Evolutionary conservation across 192 early-diverging fungal species (phyloP).

Genomic region (Chytriomyces confervae): DNA sequence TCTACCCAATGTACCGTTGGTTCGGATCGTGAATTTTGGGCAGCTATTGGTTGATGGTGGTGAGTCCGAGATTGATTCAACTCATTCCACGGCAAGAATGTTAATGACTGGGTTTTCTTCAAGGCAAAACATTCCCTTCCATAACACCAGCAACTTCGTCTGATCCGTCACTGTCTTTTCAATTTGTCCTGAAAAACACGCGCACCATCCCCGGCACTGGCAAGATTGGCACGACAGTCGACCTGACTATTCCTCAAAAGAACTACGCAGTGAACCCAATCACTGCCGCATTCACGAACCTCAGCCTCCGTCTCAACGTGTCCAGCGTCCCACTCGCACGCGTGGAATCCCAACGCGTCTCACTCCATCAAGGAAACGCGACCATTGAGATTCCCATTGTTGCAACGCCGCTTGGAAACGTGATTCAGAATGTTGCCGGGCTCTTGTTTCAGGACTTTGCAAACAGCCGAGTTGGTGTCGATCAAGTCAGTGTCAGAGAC

Average conservation of each 20-base stretch:
- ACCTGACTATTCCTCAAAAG: not conserved
- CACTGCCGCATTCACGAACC: not conserved
- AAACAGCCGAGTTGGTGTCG: conserved; percentile 1
- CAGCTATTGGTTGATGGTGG: not conserved
- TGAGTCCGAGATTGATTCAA: not conserved
- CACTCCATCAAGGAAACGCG: not conserved
- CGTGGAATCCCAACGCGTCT: not conserved
- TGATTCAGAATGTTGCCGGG: not conserved
- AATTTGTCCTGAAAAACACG: not conserved
- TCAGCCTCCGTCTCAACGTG: not conserved
- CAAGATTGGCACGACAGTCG: not conserved
- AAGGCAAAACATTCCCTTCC: conserved; percentile 1
- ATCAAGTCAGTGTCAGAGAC: conserved; percentile 9
- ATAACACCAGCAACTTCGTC: not conserved
- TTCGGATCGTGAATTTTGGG: conserved; percentile 3
- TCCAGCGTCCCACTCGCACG: not conserved
- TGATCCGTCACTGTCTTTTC: not conserved
- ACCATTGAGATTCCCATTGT: not conserved
- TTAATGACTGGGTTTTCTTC: not conserved
- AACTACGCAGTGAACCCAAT: conserved; percentile 4
- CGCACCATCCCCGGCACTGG: not conserved
- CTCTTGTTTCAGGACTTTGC: conserved; percentile 5
- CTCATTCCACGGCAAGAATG: not conserved
- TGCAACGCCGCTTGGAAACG: not conserved
- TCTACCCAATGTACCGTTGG: not conserved